Evolutionary conservation across 108 stramenopile species (phyloP).

Genomic region (Skeletonema menzelii): DNA sequence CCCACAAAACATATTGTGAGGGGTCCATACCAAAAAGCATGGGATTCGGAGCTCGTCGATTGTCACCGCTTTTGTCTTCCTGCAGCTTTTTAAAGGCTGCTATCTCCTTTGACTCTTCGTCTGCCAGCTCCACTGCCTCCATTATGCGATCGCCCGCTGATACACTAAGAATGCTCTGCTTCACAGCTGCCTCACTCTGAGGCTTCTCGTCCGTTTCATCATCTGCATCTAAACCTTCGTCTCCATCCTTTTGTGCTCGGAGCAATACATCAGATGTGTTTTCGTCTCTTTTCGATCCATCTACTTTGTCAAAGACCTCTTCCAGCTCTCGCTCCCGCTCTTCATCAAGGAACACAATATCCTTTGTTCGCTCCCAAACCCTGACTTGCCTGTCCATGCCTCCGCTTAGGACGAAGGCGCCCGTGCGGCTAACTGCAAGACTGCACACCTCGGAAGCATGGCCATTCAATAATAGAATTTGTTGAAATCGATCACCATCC

Average conservation of each 20-base stretch:
- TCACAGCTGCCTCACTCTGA: constrained; percentile 89
- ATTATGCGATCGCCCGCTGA: constrained; percentile 93
- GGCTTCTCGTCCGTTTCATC: constrained; percentile 57
- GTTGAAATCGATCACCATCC: constrained; percentile 98
- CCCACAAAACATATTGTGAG: constrained; percentile 81
- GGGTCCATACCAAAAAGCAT: constrained; percentile 88
- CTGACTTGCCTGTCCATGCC: constrained; percentile 96
- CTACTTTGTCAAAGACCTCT: constrained; percentile 83
- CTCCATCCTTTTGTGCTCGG: constrained; percentile 43
- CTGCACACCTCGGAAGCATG: constrained; percentile 91
- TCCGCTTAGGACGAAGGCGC: constrained; percentile 84
- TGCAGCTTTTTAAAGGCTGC: constrained; percentile 52
- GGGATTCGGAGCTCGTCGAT: constrained; percentile 61
- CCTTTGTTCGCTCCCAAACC: constrained; percentile 96
- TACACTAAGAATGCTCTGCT: constrained; percentile 80
- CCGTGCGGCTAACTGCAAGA: constrained; percentile 83
- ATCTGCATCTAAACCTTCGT: constrained; percentile 49
- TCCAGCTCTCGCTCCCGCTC: constrained; percentile 94
- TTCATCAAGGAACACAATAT: constrained; percentile 96
- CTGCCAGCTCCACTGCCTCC: constrained; percentile 92
- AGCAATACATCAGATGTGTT: constrained; percentile 55
- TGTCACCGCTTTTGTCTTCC: constrained; percentile 34
- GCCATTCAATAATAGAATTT: constrained; percentile 88
- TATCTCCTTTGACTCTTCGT: constrained; percentile 77
- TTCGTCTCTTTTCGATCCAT: constrained; percentile 52